Conservation (phyloP, 2,329 filamentous ascomycete species). For the Penicillium aurantiogriseum region DNA sequence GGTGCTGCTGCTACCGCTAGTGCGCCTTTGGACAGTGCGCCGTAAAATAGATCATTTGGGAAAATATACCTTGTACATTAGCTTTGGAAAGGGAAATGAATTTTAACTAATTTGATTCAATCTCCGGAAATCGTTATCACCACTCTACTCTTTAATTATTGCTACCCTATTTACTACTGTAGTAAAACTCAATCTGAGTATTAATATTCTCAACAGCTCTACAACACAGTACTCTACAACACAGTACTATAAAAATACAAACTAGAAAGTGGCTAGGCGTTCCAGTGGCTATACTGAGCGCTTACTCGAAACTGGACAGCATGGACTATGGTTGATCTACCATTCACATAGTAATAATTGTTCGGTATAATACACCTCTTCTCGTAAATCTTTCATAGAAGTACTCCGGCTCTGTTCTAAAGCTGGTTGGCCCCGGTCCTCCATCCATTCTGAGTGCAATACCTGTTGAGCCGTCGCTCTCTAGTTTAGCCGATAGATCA, state of each 20-base stretch:
- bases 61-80: conserved; percentile 8
- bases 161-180: too few species aligned
- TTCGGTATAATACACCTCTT: not conserved
- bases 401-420: conserved; percentile 11
- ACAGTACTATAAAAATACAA: too few species aligned
- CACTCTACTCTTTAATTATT: not conserved
- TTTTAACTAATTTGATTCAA: not conserved
- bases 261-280: too few species aligned
- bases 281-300: not conserved
- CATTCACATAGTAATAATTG: not conserved
- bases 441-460: conserved; percentile 29
- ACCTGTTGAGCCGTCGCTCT: conserved; percentile 23
- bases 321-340: not conserved
- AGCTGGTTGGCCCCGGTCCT: conserved; percentile 20
- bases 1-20: conserved; percentile 53
- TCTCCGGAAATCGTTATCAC: not conserved
- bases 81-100: not conserved
- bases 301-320: not conserved
- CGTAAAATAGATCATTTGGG: conserved; percentile 14
- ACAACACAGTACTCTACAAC: too few species aligned
- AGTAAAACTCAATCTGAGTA: not conserved
- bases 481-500: conserved; percentile 20
- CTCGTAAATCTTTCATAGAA: not conserved
- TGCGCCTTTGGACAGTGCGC: conserved; percentile 54
- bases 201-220: not conserved